Evolutionary conservation across 495 filamentous ascomycete species (phyloP).

Genomic region (Hypoxylon lienhwacheense): DNA sequence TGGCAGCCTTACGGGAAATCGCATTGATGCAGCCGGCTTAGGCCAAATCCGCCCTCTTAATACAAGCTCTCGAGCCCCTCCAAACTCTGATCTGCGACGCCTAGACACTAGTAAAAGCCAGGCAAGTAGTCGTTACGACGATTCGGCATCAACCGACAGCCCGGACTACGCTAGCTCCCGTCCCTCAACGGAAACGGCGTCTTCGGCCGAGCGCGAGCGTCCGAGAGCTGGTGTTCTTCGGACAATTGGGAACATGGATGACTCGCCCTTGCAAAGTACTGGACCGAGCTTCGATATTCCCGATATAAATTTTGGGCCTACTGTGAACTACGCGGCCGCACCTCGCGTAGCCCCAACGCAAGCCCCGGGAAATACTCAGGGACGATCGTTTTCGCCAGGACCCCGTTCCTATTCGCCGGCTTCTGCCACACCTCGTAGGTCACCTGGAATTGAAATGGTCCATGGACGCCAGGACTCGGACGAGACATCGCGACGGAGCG

Average conservation of each 20-base stretch:
- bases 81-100: slow-evolving; percentile 27
- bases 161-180: slow-evolving; percentile 72
- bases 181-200: slow-evolving; percentile 63
- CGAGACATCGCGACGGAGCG: slow-evolving; percentile 58
- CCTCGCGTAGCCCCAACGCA: slow-evolving; percentile 29
- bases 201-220: slow-evolving; percentile 57
- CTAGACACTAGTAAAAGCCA: slow-evolving; percentile 44
- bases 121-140: slow-evolving; percentile 50
- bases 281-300: slow-evolving; percentile 60
- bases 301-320: slow-evolving; percentile 84
- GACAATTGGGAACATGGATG: slow-evolving; percentile 68
- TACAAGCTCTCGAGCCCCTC: slow-evolving; percentile 15
- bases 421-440: slow-evolving; percentile 45
- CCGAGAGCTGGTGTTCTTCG: slow-evolving; percentile 83
- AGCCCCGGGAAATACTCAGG: slow-evolving; percentile 15
- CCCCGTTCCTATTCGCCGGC: slow-evolving; percentile 45
- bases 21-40: slow-evolving; percentile 67
- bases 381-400: slow-evolving; percentile 45
- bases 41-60: slow-evolving; percentile 47
- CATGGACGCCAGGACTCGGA: slow-evolving; percentile 51
- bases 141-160: slow-evolving; percentile 51
- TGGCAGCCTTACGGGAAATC: slow-evolving; percentile 64
- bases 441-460: slow-evolving; percentile 41
- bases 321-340: slow-evolving; percentile 62
- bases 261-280: slow-evolving; percentile 3